Conservation (phyloP, 768 basidiomycete species). For the Tricholoma sp. region DNA sequence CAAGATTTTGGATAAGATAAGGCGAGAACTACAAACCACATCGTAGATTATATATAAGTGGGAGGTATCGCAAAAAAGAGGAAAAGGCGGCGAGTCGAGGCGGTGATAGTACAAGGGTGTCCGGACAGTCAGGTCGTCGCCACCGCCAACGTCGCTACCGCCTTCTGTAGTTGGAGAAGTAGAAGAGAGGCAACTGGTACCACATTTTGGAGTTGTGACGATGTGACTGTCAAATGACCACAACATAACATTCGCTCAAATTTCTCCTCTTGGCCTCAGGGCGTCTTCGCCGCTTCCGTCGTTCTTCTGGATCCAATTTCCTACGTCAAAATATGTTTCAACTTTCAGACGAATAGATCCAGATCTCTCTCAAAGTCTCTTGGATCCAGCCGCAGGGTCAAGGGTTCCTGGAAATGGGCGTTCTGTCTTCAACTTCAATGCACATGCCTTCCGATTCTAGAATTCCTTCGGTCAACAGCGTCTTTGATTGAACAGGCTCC, state of each 20-base stretch:
- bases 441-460: neutral
- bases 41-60: slow-evolving; percentile 12
- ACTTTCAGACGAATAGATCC: neutral
- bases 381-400: neutral
- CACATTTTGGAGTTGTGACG: slow-evolving; percentile 8
- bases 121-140: slow-evolving; percentile 3
- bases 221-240: slow-evolving; percentile 15
- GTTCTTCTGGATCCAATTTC: neutral
- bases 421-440: neutral
- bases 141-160: slow-evolving; percentile 8
- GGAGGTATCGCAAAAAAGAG: slow-evolving; percentile 18
- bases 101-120: slow-evolving; percentile 3
- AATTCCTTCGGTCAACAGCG: neutral
- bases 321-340: neutral
- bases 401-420: neutral
- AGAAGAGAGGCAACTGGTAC: neutral
- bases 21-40: slow-evolving; percentile 22
- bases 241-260: slow-evolving; percentile 2
- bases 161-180: slow-evolving; percentile 3
- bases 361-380: neutral
- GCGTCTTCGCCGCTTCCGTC: neutral
- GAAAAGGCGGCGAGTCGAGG: neutral
- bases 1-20: slow-evolving; percentile 17
- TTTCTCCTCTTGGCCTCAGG: neutral
- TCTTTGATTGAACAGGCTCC: neutral